Conservation (phyloP, 2,329 filamentous ascomycete genomes). For the Periconia digitata region DNA sequence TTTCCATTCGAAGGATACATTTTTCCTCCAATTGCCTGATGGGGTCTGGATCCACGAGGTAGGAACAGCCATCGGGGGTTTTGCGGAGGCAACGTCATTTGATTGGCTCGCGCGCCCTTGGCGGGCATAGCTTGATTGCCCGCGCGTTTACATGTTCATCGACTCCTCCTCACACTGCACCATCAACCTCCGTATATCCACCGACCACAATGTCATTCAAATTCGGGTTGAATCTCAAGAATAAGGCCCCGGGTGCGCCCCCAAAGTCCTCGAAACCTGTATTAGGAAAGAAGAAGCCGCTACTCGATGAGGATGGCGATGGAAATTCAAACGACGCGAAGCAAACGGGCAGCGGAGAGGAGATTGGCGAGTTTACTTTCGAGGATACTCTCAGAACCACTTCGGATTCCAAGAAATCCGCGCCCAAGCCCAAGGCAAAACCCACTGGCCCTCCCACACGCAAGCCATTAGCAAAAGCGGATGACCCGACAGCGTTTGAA, state of each 20-base stretch:
- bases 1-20: too few species aligned
- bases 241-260: conserved; percentile 48
- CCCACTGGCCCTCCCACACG: conserved; percentile 34
- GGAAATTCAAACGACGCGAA: conserved; percentile 42
- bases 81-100: conserved; percentile 25
- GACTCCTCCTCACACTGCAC: background rate
- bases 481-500: conserved; percentile 48
- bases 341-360: conserved; percentile 49
- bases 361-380: conserved; percentile 61
- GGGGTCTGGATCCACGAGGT: too few species aligned
- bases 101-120: conserved; percentile 30
- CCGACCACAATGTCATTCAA: conserved; percentile 45
- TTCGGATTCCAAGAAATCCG: conserved; percentile 20
- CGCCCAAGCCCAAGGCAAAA: conserved; percentile 33
- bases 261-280: conserved; percentile 23
- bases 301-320: conserved; percentile 60
- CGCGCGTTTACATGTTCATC: conserved; percentile 1
- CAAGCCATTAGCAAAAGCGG: conserved; percentile 42
- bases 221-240: conserved; percentile 62
- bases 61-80: conserved; percentile 19
- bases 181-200: background rate
- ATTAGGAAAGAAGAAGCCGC: conserved; percentile 31
- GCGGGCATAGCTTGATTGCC: conserved; percentile 11
- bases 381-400: conserved; percentile 45
- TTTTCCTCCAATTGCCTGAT: too few species aligned